Percentiles rank a stretch among this genome's conserved stretches.
Conservation (phyloP, 306 rosid genomes). For the Rubus idaeus region DNA sequence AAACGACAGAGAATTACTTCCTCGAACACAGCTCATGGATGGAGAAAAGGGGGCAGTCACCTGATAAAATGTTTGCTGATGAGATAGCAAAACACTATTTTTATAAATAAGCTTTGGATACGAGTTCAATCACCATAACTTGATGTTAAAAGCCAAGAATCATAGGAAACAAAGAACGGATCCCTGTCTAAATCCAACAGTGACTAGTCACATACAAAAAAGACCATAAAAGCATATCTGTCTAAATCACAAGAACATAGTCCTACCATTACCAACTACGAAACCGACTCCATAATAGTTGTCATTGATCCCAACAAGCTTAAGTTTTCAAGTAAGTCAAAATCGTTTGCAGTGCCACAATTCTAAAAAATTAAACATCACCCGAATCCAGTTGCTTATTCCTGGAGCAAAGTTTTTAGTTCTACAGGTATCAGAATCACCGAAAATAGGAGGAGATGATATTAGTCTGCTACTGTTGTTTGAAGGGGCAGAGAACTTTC, state of each 20-base stretch:
- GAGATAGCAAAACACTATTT: not conserved
- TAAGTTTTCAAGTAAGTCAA: not conserved
- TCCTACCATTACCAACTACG: not conserved
- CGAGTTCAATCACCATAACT: not conserved
- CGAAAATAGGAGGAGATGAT: not conserved
- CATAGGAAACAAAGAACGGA: not conserved
- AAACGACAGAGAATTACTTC: not conserved
- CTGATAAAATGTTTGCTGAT: not conserved
- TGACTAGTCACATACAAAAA: not conserved
- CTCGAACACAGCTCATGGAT: not conserved
- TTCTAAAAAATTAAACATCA: not conserved
- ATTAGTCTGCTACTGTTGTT: conserved; percentile 53
- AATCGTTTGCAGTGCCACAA: not conserved
- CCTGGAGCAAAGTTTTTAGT: not conserved
- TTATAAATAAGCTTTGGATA: no score
- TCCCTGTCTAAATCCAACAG: not conserved
- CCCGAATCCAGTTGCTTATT: not conserved
- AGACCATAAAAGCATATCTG: not conserved
- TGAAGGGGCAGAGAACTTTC: conserved; percentile 74
- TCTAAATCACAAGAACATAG: not conserved
- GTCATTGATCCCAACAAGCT: not conserved
- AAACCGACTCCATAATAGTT: not conserved
- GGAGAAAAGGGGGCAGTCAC: not conserved
- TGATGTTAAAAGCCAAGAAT: not conserved
- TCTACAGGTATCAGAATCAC: not conserved